Evolutionary conservation across 106 monocot species (phyloP).

Genomic region (Xerophyta viscosa): DNA sequence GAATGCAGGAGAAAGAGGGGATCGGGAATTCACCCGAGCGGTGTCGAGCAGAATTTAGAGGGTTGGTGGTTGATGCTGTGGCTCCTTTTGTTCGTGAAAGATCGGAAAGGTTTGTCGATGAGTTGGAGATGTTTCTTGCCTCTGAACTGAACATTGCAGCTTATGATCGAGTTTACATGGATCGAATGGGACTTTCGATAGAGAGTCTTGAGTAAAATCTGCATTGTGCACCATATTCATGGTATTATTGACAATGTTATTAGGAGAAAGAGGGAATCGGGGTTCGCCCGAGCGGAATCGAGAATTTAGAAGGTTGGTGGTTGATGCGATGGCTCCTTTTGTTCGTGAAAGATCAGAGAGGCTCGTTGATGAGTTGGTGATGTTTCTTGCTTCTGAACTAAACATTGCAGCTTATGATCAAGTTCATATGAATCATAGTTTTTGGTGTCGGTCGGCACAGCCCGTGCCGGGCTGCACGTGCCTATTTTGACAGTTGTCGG

Average conservation of each 20-base stretch:
- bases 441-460: too few species aligned
- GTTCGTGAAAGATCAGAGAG: conserved; percentile 30
- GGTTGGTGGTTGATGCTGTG: conserved; percentile 49
- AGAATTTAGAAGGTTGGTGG: conserved; percentile 47
- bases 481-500: too few species aligned
- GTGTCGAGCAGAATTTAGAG: conserved; percentile 45
- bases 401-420: conserved; percentile 77
- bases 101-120: conserved; percentile 48
- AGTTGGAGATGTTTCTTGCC: conserved; percentile 73
- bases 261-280: conserved; percentile 31
- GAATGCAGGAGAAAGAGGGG: conserved; percentile 29
- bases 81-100: conserved; percentile 41
- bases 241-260: conserved; percentile 62
- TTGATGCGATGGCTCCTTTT: conserved; percentile 57
- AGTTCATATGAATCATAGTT: conserved; percentile 38
- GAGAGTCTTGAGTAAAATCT: too few species aligned
- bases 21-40: conserved; percentile 22
- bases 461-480: too few species aligned
- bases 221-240: conserved; percentile 75
- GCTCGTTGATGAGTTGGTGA: conserved; percentile 59
- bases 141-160: conserved; percentile 71
- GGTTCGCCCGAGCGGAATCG: conserved; percentile 33
- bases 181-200: conserved; percentile 1
- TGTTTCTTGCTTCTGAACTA: conserved; percentile 68
- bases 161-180: conserved; percentile 62